These are phyloP conservation scores for Cercospora janseana DNA, from an alignment of 2,329 filamentous ascomycete species.

Conservation along the genomic window DNA sequence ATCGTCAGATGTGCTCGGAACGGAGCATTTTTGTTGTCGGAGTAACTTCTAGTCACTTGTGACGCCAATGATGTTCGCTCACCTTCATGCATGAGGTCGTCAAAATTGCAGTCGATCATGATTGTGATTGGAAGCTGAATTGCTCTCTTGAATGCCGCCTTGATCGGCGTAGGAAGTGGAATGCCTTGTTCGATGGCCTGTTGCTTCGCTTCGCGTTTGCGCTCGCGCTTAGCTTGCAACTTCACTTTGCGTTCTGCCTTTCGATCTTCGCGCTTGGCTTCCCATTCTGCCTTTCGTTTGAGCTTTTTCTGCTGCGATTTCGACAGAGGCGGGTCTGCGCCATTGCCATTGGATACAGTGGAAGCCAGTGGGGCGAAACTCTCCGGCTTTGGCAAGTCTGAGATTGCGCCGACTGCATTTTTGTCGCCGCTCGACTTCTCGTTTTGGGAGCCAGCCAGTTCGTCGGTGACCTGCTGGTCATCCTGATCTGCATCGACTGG, in stretches of 20 bases:
- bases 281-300: conserved; percentile 70
- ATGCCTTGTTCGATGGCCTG: conserved; percentile 24
- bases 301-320: conserved; percentile 86
- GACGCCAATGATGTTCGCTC: conserved; percentile 79
- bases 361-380: not conserved
- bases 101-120: conserved; percentile 88
- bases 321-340: conserved; percentile 56
- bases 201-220: conserved; percentile 42
- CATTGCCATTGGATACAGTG: not conserved
- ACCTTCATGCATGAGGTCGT: conserved; percentile 81
- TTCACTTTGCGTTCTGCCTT: conserved; percentile 60
- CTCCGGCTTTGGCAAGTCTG: conserved; percentile 4
- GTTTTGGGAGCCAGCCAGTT: not conserved
- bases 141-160: conserved; percentile 11
- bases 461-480: not conserved
- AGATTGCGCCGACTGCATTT: not conserved
- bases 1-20: conserved; percentile 72
- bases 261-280: conserved; percentile 62
- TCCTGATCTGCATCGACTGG: not conserved
- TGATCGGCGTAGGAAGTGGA: conserved; percentile 6
- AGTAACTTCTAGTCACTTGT: conserved; percentile 85
- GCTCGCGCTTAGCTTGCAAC: conserved; percentile 52
- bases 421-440: not conserved
- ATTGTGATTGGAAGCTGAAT: conserved; percentile 67
- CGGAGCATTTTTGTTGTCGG: conserved; percentile 71